phyloP scores from a whole-genome alignment of 345 rosid species.

The Corchorus capsularis region DNA sequence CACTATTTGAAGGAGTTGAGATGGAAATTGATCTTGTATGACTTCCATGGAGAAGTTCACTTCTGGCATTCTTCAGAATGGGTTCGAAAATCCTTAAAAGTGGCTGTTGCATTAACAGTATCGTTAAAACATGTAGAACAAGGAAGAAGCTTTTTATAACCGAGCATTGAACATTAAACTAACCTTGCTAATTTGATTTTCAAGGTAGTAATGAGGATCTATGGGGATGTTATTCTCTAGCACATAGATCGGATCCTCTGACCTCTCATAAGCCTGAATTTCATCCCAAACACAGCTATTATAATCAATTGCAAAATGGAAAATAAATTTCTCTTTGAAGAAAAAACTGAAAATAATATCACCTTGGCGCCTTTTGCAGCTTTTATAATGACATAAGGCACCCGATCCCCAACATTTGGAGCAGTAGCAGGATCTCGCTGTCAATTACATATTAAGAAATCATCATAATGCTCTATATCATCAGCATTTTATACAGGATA shows the following conservation, averaged over 20 bases:
- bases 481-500: constrained; percentile 22
- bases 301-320: background rate
- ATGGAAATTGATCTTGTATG: constrained; percentile 94
- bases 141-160: background rate
- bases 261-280: constrained; percentile 85
- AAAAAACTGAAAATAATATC: background rate
- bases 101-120: constrained; percentile 57
- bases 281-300: constrained; percentile 2
- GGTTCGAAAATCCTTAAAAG: constrained; percentile 96
- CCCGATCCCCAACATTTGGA: constrained; percentile 98
- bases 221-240: constrained; percentile 91
- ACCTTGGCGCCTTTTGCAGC: constrained; percentile 99
- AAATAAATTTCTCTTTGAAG: background rate
- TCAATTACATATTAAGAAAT: constrained; percentile 32
- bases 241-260: constrained; percentile 97
- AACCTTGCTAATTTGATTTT: constrained; percentile 96
- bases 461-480: constrained; percentile 17
- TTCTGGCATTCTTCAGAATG: constrained; percentile 90
- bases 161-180: constrained; percentile 21
- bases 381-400: constrained; percentile 88
- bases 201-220: constrained; percentile 90
- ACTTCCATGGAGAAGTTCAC: constrained; percentile 87
- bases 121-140: constrained; percentile 16
- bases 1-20: constrained; percentile 84
- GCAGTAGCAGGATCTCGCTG: constrained; percentile 99